Percentiles rank a stretch among this genome's conserved stretches.
These are phyloP conservation scores for Colletotrichum limetticola DNA, from an alignment of 2,329 filamentous ascomycete species.

Conservation along the genomic window DNA sequence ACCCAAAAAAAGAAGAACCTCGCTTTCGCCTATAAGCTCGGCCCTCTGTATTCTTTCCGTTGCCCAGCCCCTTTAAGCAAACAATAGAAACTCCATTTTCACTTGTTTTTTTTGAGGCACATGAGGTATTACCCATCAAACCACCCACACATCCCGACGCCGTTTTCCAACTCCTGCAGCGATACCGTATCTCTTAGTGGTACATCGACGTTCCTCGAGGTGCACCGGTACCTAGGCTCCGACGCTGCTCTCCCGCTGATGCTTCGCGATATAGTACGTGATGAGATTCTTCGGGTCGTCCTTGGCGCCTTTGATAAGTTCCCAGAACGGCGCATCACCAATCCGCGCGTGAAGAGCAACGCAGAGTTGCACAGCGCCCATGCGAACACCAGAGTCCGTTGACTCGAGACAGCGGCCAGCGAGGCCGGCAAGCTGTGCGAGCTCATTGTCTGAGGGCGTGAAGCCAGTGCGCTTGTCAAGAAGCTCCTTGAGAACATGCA, in stretches of 20 bases:
- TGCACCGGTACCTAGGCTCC: not conserved
- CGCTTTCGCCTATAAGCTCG: constrained; percentile 17
- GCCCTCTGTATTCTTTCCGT: constrained; percentile 1
- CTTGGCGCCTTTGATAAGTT: constrained; percentile 69
- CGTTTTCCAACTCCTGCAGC: constrained; percentile 1
- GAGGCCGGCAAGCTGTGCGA: constrained; percentile 61
- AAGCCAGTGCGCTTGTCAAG: constrained; percentile 62
- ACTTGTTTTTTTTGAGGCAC: not conserved
- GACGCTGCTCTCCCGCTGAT: constrained; percentile 63
- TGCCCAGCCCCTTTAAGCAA: not conserved
- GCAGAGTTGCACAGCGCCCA: constrained; percentile 84
- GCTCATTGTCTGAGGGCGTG: constrained; percentile 60
- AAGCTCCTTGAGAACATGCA: constrained; percentile 71
- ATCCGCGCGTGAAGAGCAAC: constrained; percentile 74
- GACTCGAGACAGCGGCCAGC: constrained; percentile 69
- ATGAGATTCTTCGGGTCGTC: constrained; percentile 82
- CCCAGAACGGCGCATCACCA: constrained; percentile 74
- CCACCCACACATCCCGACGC: not conserved
- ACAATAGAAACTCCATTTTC: constrained; percentile 24
- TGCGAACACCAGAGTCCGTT: constrained; percentile 70
- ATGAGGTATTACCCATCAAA: not conserved
- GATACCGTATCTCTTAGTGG: not conserved
- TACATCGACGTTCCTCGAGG: not conserved
- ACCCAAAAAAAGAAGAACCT: constrained; percentile 9
- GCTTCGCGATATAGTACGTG: constrained; percentile 83